Percentiles rank a stretch among this genome's conserved stretches.
Conservation (phyloP, 441 rosid genomes). For the Corymbia citriodora region DNA sequence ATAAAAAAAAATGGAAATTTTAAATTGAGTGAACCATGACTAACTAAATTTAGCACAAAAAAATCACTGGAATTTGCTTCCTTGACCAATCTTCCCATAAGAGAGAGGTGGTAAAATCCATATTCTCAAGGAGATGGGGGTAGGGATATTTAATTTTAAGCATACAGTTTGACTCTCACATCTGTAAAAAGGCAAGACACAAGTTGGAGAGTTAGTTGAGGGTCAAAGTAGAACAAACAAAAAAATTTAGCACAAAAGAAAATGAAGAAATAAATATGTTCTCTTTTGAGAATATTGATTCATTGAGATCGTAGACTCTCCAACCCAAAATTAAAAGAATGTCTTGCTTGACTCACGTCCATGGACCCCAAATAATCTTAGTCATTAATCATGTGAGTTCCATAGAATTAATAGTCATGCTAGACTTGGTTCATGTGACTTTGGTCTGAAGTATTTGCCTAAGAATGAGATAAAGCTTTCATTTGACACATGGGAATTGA, state of each 20-base stretch:
- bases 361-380: not conserved
- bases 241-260: not conserved
- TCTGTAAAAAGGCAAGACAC: too few species aligned
- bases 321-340: not conserved
- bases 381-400: not conserved
- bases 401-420: not conserved
- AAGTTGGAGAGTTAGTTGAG: too few species aligned
- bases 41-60: too few species aligned
- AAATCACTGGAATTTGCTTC: too few species aligned
- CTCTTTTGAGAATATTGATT: not conserved
- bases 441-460: accelerated
- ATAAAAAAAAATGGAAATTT: not conserved
- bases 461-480: not conserved
- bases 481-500: accelerated
- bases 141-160: too few species aligned
- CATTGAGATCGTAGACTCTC: not conserved
- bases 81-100: too few species aligned
- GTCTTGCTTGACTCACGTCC: not conserved
- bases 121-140: too few species aligned
- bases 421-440: not conserved
- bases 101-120: too few species aligned
- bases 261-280: not conserved
- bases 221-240: too few species aligned
- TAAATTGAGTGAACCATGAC: not conserved
- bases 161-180: too few species aligned